A percentile compares a stretch with the other conserved stretches of the same genome.
These are phyloP conservation scores for Hysterium pulicare DNA, from an alignment of 2,329 filamentous ascomycete genomes.

Conservation along the genomic window DNA sequence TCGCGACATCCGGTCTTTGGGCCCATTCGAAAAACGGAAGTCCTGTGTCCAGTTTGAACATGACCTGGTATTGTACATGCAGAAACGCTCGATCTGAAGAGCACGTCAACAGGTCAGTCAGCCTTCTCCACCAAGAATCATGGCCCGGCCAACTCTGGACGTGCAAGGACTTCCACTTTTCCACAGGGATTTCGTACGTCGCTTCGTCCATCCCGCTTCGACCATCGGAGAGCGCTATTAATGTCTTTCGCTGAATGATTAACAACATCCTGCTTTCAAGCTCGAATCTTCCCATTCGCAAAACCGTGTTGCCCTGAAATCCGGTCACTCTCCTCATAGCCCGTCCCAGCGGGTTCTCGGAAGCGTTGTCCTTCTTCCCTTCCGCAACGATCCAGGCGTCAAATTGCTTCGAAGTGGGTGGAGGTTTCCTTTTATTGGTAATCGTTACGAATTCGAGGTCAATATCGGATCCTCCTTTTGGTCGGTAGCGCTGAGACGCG, in stretches of 20 bases:
- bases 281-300: conserved; percentile 14
- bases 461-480: conserved; percentile 9
- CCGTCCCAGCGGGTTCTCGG: conserved; percentile 12
- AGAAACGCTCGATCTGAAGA: neutral
- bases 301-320: conserved; percentile 13
- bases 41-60: neutral
- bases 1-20: neutral
- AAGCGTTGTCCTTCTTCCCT: conserved; percentile 5
- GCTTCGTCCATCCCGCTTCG: neutral
- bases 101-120: neutral
- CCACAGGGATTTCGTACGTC: neutral
- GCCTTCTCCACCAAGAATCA: neutral
- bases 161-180: neutral
- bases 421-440: neutral
- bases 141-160: neutral
- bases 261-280: neutral
- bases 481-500: conserved; percentile 6
- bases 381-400: conserved; percentile 4
- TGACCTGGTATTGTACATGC: neutral
- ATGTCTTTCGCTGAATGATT: neutral
- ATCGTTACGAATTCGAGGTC: conserved; percentile 12
- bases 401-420: conserved; percentile 1
- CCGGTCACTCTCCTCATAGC: conserved; percentile 12
- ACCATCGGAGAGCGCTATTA: neutral
- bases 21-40: neutral